Base-by-base conservation (phyloP, 1,284 basidiomycete genomes). In the Fomitopsis palustris region DNA sequence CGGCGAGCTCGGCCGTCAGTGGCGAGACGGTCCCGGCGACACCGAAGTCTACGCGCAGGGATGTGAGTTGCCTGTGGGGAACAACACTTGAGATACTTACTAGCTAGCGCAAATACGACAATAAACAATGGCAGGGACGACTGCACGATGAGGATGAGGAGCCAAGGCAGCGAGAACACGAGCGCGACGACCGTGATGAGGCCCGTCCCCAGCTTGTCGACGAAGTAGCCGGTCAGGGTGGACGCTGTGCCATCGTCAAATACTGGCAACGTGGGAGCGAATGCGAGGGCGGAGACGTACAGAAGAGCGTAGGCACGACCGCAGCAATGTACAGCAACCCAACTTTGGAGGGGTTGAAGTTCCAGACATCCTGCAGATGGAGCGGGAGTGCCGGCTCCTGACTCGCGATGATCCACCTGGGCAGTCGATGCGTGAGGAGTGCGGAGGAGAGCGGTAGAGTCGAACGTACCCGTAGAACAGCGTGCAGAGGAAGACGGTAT, bases 241-340 rank as follows among this genome's bases (percentile, higher is more conserved):
- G 84, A 81, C 2, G 87, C 86, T 87, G 62, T 6, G 66, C 55
- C 68, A 21, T n/a, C 10, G 53, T 29, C 43, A 21, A 43, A 39
- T 19, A 19, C 19, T 16, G 41, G 3, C 14, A 9, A 19, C 29
- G 35, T 29, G 53, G 37, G 23, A 52, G 33, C 23, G 4, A 12
- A 23, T 27, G 38, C 27, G 29, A 25, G 54, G 42, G 27, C 38
- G 21, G 42, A n/a, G 4, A 70, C 81, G 57, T 64, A 88, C 88
- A 87, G 56, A 88, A 73, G 14, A 90, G 66, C 0, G 85, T 84
- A 0, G 90, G 90, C 8, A 88, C 73, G 23, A 88, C 81, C n/a
- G 82, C 81, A 9, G 84, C 88, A 53, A 93, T 76, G 68, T 87
- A 90, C 16, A 92, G 80, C 10, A 92, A 67, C 2, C 92, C 91